Conservation (phyloP, 176 grass and related monocot genomes). For the Lolium rigidum region DNA sequence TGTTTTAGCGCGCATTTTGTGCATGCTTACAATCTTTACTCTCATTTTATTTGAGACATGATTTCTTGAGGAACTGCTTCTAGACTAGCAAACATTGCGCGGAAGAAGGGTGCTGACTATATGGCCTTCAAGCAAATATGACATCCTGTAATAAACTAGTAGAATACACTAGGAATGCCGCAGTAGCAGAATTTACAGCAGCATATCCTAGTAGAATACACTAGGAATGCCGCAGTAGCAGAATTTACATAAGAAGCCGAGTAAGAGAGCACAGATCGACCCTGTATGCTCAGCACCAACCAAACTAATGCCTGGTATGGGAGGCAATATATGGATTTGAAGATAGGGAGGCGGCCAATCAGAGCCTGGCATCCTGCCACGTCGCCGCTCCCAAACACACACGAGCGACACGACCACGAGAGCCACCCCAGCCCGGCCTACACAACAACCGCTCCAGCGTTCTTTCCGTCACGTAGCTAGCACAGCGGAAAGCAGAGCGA, state of each 20-base stretch:
- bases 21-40: background rate
- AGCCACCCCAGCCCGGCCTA: background rate
- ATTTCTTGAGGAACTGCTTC: background rate
- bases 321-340: slow-evolving; percentile 52
- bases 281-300: background rate
- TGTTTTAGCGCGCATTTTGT: background rate
- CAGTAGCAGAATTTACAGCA: background rate
- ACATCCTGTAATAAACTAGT: background rate
- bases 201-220: background rate
- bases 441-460: slow-evolving; percentile 9
- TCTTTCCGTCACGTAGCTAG: background rate
- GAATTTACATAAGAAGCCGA: background rate
- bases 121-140: too few relatives aligned
- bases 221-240: background rate
- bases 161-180: too few relatives aligned
- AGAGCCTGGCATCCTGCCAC: slow-evolving; percentile 45
- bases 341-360: slow-evolving; percentile 76
- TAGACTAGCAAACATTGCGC: too few relatives aligned
- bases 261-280: background rate
- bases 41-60: background rate
- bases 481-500: slow-evolving; percentile 32
- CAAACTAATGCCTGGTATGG: slow-evolving; percentile 17
- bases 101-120: too few relatives aligned
- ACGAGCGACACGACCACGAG: background rate
- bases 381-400: slow-evolving; percentile 25